Percentiles rank a stretch among this genome's conserved stretches.
phyloP scores from a whole-genome alignment of 495 filamentous ascomycete species.

The Lophiostoma macrostomum region DNA sequence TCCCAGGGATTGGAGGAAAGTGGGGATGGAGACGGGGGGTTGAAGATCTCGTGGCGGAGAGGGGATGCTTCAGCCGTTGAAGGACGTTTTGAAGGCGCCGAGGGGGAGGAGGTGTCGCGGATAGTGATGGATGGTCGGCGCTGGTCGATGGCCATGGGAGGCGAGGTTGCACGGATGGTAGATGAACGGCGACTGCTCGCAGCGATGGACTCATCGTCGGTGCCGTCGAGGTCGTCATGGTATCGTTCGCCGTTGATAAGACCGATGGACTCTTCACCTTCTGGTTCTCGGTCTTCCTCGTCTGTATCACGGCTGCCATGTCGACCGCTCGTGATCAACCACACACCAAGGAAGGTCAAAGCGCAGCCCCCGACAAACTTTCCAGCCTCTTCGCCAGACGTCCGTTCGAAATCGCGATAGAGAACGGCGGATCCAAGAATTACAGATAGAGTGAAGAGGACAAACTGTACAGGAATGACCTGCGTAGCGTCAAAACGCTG shows the following conservation, averaged over 20 bases:
- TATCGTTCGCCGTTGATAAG: conserved; percentile 28
- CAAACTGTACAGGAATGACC: conserved; percentile 95
- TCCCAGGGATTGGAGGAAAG: conserved; percentile 21
- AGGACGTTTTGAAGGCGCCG: neutral
- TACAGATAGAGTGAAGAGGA: conserved; percentile 91
- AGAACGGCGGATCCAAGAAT: conserved; percentile 90
- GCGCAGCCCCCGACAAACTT: conserved; percentile 89
- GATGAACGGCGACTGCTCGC: conserved; percentile 17
- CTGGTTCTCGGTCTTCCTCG: conserved; percentile 48
- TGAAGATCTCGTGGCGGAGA: neutral
- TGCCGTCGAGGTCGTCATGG: conserved; percentile 28
- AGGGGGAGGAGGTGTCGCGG: conserved; percentile 7
- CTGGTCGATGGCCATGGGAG: conserved; percentile 14
- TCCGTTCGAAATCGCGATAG: conserved; percentile 89
- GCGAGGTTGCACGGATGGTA: conserved; percentile 16
- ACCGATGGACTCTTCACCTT: conserved; percentile 30
- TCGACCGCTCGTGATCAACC: conserved; percentile 78
- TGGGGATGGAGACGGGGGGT: conserved; percentile 6
- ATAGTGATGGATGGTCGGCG: conserved; percentile 4
- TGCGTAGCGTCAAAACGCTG: conserved; percentile 95
- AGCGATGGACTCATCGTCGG: conserved; percentile 3
- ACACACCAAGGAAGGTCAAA: conserved; percentile 90
- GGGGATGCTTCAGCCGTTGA: no score
- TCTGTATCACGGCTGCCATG: conserved; percentile 49
- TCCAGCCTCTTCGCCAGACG: conserved; percentile 60